Base-by-base conservation (phyloP, 768 basidiomycete species). In the Phlebiopsis flavidoalba region DNA sequence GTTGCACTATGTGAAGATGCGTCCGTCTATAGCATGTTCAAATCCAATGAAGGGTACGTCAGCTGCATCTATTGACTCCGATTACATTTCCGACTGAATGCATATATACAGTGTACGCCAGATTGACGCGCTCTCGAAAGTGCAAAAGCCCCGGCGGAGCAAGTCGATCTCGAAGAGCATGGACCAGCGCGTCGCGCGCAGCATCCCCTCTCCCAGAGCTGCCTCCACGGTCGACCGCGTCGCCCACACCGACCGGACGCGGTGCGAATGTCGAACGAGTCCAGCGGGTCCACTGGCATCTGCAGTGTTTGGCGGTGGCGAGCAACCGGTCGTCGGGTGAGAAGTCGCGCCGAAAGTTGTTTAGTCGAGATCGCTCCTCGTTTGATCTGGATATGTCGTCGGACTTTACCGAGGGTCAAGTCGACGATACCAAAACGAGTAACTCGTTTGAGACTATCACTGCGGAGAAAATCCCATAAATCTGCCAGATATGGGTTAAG, bases 1-100 rank as follows among this genome's bases (percentile, higher is more conserved):
- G 80, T 86, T 17, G 93, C 93, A 0, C 78, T 97, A 15, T 94
- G 92, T 63, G 95, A 97, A 74, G 95, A 97, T 73, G 87, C 91
- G 65, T 79, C 86, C 52, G 83, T 96, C 52, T 97, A 93, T 75
- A 83, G 82, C 26, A 80, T 91, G 61, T 95, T 95, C 75, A 91
- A 86, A 74, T 79, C 82, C 22, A n/a, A 91, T 95, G 90, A 84
- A 89, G 77, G 89, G 95, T 92, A 64, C 64, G 80, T 60, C 50
- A 51, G 8, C 35, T 8, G 52, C 3, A 33, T 10, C 5, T 53
- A 53, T 36, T 51, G 26, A 8, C 17, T 3, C 40, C 17, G 40
- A 43, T 17, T 43, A 17, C 40, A 33, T 14, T n/a, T 33, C 31
- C 19, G 35, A 31, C 52, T 12, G 33, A 15, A 40, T 24, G 21